These are phyloP conservation scores for Xenoacremonium recifei DNA, from an alignment of 2,329 filamentous ascomycete genomes.

Conservation along the genomic window DNA sequence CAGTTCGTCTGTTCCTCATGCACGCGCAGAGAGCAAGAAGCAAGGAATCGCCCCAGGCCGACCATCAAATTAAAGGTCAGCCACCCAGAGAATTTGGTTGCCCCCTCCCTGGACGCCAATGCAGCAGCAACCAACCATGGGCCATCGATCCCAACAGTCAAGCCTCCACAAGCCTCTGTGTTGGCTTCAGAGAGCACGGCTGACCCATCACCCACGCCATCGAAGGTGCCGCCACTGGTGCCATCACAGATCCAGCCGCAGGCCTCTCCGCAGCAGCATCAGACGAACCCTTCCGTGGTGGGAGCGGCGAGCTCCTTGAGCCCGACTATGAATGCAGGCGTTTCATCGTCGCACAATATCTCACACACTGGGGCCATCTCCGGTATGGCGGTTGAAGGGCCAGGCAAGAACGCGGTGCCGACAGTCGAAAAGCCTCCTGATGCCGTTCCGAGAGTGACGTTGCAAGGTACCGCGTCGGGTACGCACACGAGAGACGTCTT, in stretches of 20 bases:
- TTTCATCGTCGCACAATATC: neutral
- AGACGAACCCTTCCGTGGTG: neutral
- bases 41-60: constrained; percentile 54
- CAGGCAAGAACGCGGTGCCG: neutral
- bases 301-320: neutral
- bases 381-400: too few species aligned
- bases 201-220: neutral
- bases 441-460: constrained; percentile 14
- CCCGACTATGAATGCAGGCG: neutral
- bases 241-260: too few species aligned
- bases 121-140: neutral
- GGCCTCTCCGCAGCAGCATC: neutral
- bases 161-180: neutral
- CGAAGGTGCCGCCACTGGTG: too few species aligned
- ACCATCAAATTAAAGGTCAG: constrained; percentile 54
- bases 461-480: constrained; percentile 9
- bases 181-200: neutral
- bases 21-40: constrained; percentile 63
- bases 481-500: constrained; percentile 5
- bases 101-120: too few species aligned
- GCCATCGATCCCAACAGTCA: neutral
- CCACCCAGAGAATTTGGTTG: too few species aligned
- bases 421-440: constrained; percentile 23
- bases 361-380: neutral
- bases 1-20: constrained; percentile 83